These are phyloP conservation scores for Globisporangium spiculum DNA, from an alignment of 352 stramenopile genomes.

Conservation along the genomic window DNA sequence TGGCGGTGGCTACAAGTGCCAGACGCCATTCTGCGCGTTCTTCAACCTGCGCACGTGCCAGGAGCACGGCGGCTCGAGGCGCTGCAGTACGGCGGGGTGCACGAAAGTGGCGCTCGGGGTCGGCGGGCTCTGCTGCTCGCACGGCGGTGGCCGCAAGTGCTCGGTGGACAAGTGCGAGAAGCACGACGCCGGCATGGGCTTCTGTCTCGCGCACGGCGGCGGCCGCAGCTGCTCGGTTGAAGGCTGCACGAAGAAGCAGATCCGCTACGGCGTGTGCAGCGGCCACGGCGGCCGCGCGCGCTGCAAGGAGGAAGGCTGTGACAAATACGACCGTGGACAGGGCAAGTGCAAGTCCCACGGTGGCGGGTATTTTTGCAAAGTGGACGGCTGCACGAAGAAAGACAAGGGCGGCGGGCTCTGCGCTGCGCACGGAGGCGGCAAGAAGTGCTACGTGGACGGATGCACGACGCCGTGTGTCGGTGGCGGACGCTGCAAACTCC, in stretches of 20 bases:
- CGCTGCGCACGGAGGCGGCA: constrained; percentile 72
- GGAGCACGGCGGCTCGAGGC: constrained; percentile 70
- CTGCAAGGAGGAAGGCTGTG: constrained; percentile 72
- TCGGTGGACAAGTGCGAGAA: constrained; percentile 68
- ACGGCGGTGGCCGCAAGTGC: constrained; percentile 71
- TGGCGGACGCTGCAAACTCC: constrained; percentile 64
- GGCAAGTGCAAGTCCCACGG: constrained; percentile 81
- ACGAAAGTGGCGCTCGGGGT: constrained; percentile 48
- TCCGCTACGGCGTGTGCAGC: constrained; percentile 76
- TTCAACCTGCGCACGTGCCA: constrained; percentile 73
- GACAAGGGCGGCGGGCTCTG: constrained; percentile 82
- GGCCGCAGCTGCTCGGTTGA: constrained; percentile 54
- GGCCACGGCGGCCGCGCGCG: constrained; percentile 66
- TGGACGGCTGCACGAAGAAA: constrained; percentile 74
- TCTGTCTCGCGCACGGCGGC: constrained; percentile 72
- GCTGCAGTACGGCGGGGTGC: constrained; percentile 50
- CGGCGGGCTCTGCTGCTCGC: constrained; percentile 54
- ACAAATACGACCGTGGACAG: constrained; percentile 74
- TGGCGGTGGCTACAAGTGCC: constrained; percentile 66
- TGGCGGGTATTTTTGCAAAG: constrained; percentile 80
- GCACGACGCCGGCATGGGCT: constrained; percentile 61
- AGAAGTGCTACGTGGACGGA: constrained; percentile 75
- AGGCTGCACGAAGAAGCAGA: constrained; percentile 70
- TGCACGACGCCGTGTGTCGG: constrained; percentile 69
- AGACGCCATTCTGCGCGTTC: constrained; percentile 66